Evolutionary conservation across 257 asterid genomes (phyloP), one percentile per base, ranked within the genome.

Genomic region (Catharanthus roseus): DNA sequence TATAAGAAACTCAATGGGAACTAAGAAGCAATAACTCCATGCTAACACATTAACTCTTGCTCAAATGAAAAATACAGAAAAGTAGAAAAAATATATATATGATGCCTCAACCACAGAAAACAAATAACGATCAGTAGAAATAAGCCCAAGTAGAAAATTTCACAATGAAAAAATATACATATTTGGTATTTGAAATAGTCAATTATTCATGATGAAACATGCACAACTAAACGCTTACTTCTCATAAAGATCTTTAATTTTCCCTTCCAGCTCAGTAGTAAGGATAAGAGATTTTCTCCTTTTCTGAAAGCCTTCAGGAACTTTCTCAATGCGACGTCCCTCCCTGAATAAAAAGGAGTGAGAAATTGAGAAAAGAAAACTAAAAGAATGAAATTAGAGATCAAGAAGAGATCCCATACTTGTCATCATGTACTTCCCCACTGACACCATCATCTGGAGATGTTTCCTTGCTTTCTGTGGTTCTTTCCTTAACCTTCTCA

Each of bases 231-330:
- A 70, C 44, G 86, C 92, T 81, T 83, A 90, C 98, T 81, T 87
- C 79, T 86, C 87, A 81, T 79, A 82, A 69, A 92, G 92, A 83
- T 82, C 88, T 82, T 73, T 82, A 50, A 86, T 77, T 80, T 83
- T 82, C 78, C 60, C 79, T 54, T 78, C 78, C 78, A 82, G 55
- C 76, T 90, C 95, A 68, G 82, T 78, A 71, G 67, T 68, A 33
- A 79, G 86, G 76, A 72, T 68, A 47, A 76, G 74, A 39, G 70
- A 64, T 51, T 84, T 81, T 77, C 86, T 83, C 76, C 74, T 77
- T 71, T 81, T 76, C 21, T 75, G 63, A 63, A 71, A 75, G 73
- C 81, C 74, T 68, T 45, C 74, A 70, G 83, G 74, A 73, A 77
- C 82, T 80, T 77, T 78, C 67, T 75, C 85, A 34, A 34, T 74